Evolutionary conservation across 805 yeast species (phyloP).

Genomic region (Metschnikowia drakensbergensis): DNA sequence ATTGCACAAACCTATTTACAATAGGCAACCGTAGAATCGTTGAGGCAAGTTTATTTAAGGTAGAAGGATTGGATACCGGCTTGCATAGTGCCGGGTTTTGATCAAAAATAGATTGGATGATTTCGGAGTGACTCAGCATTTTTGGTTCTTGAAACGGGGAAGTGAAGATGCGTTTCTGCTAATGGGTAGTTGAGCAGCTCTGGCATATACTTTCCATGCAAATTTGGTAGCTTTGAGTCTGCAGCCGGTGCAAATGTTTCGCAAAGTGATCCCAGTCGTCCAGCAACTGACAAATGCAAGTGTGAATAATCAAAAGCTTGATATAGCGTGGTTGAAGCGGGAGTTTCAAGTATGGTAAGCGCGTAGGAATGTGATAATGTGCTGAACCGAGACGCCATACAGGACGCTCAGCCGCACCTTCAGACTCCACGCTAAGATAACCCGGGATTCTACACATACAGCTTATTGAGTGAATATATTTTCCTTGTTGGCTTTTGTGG

Average conservation of each 20-base stretch:
- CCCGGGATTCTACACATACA: neutral
- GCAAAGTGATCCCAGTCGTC: too few species aligned
- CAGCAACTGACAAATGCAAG: neutral
- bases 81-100: conserved; percentile 15
- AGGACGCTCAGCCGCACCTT: neutral
- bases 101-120: conserved; percentile 14
- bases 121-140: conserved; percentile 12
- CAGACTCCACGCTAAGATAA: neutral
- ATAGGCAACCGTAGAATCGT: conserved; percentile 12
- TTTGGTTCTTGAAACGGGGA: neutral
- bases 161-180: neutral
- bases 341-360: neutral
- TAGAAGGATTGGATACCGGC: conserved; percentile 5
- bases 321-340: neutral
- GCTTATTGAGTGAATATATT: neutral
- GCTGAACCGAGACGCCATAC: neutral
- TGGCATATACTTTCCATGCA: neutral
- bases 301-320: neutral
- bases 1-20: conserved; percentile 11
- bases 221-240: neutral
- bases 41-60: neutral
- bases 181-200: neutral
- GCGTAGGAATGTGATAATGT: conserved; percentile 1
- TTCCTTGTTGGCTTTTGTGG: neutral
- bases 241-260: too few species aligned